Percentiles rank a stretch among this genome's conserved stretches.
phyloP scores from a whole-genome alignment of 805 yeast genomes.

The Candida tallmaniae region DNA sequence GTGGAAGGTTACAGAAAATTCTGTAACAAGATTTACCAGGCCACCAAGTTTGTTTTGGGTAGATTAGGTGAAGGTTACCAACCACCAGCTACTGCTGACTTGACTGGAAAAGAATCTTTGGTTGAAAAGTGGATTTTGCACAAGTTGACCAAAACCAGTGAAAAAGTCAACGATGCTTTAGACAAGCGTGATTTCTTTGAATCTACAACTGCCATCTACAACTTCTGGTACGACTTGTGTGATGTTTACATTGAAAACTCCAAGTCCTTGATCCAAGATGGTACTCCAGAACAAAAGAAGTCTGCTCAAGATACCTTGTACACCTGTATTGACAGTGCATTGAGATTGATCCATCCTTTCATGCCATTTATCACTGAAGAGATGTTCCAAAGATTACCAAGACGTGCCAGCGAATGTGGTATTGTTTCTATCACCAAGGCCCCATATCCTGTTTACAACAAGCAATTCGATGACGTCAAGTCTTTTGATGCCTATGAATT shows the following conservation, averaged over 20 bases:
- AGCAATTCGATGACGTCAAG: constrained; percentile 56
- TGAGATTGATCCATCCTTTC: constrained; percentile 92
- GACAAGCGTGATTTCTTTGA: constrained; percentile 87
- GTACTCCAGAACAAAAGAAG: constrained; percentile 74
- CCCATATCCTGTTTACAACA: constrained; percentile 63
- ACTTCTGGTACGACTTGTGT: constrained; percentile 95
- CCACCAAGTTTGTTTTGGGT: constrained; percentile 93
- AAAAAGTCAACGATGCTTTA: constrained; percentile 57
- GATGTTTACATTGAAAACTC: constrained; percentile 98
- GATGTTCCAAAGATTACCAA: constrained; percentile 98
- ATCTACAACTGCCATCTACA: constrained; percentile 82
- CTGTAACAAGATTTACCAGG: constrained; percentile 99
- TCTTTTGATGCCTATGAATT: constrained; percentile 77
- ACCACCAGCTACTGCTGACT: constrained; percentile 64
- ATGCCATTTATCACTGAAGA: constrained; percentile 98
- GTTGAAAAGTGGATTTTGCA: constrained; percentile 97
- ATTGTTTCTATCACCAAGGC: constrained; percentile 75
- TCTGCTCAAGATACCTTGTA: constrained; percentile 94
- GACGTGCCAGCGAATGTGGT: constrained; percentile 60
- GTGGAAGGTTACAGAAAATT: constrained; percentile 99
- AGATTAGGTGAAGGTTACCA: constrained; percentile 83
- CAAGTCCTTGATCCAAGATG: constrained; percentile 87
- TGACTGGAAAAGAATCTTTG: constrained; percentile 77
- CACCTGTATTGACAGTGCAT: constrained; percentile 87
- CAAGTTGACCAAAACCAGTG: constrained; percentile 68